Conservation (phyloP, 257 asterid species). For the Petunia secreta region DNA sequence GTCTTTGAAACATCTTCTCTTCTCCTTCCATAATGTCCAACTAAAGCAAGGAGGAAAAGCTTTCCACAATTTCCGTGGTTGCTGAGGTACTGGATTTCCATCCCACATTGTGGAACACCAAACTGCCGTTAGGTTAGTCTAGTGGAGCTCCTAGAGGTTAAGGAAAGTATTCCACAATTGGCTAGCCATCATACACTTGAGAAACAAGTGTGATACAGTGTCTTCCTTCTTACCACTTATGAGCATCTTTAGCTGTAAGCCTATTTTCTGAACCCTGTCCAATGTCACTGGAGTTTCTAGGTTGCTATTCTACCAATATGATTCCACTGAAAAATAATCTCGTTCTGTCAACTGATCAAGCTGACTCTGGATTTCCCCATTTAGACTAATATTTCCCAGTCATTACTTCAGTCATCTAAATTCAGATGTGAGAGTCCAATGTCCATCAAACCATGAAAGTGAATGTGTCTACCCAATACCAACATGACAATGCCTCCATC, state of each 20-base stretch:
- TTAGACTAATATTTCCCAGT: not conserved
- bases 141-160: not conserved
- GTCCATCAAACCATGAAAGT: not conserved
- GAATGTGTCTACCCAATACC: not conserved
- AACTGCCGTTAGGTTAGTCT: not conserved
- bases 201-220: not conserved
- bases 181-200: not conserved
- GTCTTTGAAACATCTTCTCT: not conserved
- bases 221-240: not conserved
- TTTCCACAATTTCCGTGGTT: not conserved
- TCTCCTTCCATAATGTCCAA: not conserved
- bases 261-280: not conserved
- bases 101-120: not conserved
- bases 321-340: not conserved
- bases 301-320: not conserved
- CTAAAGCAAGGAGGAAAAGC: not conserved
- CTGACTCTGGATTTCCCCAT: not conserved
- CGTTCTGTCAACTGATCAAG: not conserved
- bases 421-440: not conserved
- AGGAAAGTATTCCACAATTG: not conserved
- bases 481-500: slow-evolving; percentile 7
- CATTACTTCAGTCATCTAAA: not conserved
- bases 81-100: not conserved
- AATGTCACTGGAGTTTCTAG: not conserved
- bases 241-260: not conserved